Base-by-base conservation (phyloP, 1,139 yeast genomes). In the Saccharomyces hybrid region DNA sequence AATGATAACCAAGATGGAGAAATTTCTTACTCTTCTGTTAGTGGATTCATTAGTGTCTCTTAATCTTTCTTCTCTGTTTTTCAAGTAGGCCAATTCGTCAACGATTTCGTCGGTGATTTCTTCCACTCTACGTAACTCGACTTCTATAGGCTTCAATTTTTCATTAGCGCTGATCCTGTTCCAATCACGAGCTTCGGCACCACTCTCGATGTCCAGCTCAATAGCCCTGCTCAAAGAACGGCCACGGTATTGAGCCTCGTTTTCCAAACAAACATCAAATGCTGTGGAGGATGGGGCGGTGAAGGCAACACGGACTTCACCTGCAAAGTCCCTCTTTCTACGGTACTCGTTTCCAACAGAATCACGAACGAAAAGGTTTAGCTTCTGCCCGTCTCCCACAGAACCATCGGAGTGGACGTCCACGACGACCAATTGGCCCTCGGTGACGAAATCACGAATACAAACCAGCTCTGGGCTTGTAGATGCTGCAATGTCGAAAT, bases 181-280 rank as follows among this genome's bases (percentile, higher is more conserved):
- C 98, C 98, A 93, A 74, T 93, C 98, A 73, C 98, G 85, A 46
- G 98, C 98, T 64, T 91, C 89, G 54, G 97, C 88, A 34, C 99
- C 99, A 61, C 91, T 85, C 72, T 93, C 98, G 56, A 93, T 86
- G 62, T 91, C 97, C 66, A 93, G 77, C 68, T 90, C 97, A 63
- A 93, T 77, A 55, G 84, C 84, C 72, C 91, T 80, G 49, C 75
- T 69, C 61, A 79, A 67, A 50, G 75, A 64, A 56, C 73, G 72
- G 7, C 74, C 74, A 53, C 70, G 72, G 52, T 71, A 69, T 34
- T 73, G 70, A 56, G 80, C 78, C 54, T 75, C 71, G 71, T 93
- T 93, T 59, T 84, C 86, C 73, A 93, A 88, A 73, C 99, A 93
- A 52, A 93, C 82, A 70, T 93, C 98, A 69, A 93, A 83, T 1